These are phyloP conservation scores for Hymenoscyphus repandus DNA, from an alignment of 2,329 filamentous ascomycete genomes.

Conservation along the genomic window DNA sequence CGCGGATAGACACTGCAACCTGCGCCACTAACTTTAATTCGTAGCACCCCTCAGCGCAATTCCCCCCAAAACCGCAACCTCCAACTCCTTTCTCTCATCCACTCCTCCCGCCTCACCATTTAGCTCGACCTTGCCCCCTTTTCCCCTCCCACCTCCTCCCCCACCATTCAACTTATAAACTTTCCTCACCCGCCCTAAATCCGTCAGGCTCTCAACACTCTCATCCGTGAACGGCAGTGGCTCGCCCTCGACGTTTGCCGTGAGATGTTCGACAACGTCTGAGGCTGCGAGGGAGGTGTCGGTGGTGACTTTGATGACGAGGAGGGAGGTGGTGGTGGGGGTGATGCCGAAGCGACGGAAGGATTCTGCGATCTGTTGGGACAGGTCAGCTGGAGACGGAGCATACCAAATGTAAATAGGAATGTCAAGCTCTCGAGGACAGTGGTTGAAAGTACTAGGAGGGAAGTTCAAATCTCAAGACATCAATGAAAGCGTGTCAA, in stretches of 20 bases:
- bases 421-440: too few species aligned
- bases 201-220: slow-evolving; percentile 52
- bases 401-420: too few species aligned
- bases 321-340: slow-evolving; percentile 63
- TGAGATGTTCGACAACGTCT: slow-evolving; percentile 54
- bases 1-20: too few species aligned
- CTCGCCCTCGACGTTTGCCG: slow-evolving; percentile 55
- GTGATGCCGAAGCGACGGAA: slow-evolving; percentile 84
- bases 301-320: slow-evolving; percentile 67
- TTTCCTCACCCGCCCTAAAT: slow-evolving; percentile 69
- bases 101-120: slow-evolving; percentile 9
- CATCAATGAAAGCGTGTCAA: too few species aligned
- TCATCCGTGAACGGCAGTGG: slow-evolving; percentile 57
- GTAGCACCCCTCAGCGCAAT: slow-evolving; percentile 68
- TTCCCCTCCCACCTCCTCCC: slow-evolving; percentile 33
- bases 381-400: background rate
- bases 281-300: slow-evolving; percentile 36
- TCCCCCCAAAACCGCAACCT: slow-evolving; percentile 64
- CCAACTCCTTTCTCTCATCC: slow-evolving; percentile 40
- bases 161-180: slow-evolving; percentile 75
- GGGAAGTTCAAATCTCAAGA: too few species aligned
- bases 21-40: slow-evolving; percentile 16
- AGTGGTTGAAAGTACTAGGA: too few species aligned
- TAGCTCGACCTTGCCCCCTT: slow-evolving; percentile 8
- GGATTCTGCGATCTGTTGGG: slow-evolving; percentile 73